phyloP scores from a whole-genome alignment of 2,329 filamentous ascomycete genomes.

The Fusarium sublunatum region DNA sequence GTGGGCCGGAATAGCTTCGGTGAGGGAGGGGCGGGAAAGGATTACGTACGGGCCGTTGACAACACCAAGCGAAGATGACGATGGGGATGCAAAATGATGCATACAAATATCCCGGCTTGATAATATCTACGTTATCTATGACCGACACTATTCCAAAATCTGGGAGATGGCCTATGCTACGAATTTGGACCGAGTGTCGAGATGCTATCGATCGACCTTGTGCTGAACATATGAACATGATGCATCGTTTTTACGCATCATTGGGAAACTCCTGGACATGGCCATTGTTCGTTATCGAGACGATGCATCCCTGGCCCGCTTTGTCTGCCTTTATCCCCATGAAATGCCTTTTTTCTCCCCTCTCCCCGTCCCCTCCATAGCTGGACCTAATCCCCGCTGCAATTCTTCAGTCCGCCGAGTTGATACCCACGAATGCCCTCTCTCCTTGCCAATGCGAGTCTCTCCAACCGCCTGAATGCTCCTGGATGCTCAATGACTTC shows the following conservation, averaged over 20 bases:
- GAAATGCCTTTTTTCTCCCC: background rate
- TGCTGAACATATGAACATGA: background rate
- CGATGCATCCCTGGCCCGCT: background rate
- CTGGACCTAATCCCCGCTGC: background rate
- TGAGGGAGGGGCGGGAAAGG: slow-evolving; percentile 2
- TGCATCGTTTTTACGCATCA: background rate
- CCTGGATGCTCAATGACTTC: background rate
- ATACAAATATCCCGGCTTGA: background rate
- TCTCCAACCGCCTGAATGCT: background rate
- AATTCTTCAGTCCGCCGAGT: background rate
- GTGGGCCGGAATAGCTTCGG: slow-evolving; percentile 4
- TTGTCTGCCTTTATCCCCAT: background rate
- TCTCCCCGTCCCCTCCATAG: background rate
- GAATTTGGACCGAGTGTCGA: background rate
- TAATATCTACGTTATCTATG: background rate
- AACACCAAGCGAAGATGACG: slow-evolving; percentile 5
- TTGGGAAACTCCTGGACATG: background rate
- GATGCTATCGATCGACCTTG: background rate
- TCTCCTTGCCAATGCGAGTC: background rate
- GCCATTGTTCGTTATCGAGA: background rate
- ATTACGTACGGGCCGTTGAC: background rate
- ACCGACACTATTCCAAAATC: background rate
- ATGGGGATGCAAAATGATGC: background rate
- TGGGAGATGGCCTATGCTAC: background rate
- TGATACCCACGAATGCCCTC: background rate